Evolutionary conservation across 257 asterid genomes (phyloP).

Genomic region (Solanum bukasovii): DNA sequence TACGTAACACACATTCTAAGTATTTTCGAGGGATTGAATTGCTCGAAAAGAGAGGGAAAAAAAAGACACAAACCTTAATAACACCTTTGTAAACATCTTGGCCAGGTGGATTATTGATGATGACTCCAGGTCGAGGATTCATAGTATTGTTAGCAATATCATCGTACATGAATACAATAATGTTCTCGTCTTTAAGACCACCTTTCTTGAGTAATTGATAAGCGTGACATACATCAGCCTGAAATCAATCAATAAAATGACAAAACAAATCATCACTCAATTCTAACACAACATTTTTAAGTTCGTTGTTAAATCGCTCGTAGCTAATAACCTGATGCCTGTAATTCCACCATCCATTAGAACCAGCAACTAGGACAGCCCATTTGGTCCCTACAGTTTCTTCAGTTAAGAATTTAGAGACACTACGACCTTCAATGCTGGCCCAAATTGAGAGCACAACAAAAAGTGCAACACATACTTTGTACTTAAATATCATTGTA

Average conservation of each 20-base stretch:
- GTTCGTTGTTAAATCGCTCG: no score
- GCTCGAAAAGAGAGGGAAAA: background rate
- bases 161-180: conserved; percentile 78
- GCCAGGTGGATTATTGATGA: conserved; percentile 82
- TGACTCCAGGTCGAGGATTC: conserved; percentile 83
- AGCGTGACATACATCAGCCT: conserved; percentile 97
- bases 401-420: conserved; percentile 3
- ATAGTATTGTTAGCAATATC: conserved; percentile 66
- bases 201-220: conserved; percentile 75
- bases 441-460: background rate
- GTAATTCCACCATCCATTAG: conserved; percentile 90
- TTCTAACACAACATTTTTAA: background rate
- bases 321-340: conserved; percentile 62
- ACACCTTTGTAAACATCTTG: conserved; percentile 56
- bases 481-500: background rate
- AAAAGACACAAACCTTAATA: background rate
- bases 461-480: background rate
- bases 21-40: background rate
- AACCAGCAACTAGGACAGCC: conserved; percentile 94
- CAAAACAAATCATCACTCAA: background rate
- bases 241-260: background rate
- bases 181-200: conserved; percentile 87
- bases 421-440: background rate
- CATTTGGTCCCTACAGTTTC: conserved; percentile 73
- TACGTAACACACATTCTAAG: background rate